Evolutionary conservation across 306 rosid species (phyloP).

Genomic region (Hylodesmum podocarpum): DNA sequence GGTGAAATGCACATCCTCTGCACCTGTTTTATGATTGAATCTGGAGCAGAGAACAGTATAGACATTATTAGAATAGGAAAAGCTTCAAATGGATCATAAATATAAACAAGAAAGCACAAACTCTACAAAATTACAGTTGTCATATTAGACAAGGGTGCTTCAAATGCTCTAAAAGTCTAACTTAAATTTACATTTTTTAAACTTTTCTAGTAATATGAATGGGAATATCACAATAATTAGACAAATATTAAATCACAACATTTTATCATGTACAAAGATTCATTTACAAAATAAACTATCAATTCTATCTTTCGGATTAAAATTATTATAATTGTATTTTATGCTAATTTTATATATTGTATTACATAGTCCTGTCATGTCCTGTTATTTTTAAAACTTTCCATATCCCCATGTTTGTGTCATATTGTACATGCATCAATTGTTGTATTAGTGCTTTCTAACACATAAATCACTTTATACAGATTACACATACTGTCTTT

Average conservation of each 20-base stretch:
- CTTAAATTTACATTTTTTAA: not conserved
- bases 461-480: not conserved
- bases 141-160: not conserved
- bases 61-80: slow-evolving; percentile 24
- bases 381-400: not conserved
- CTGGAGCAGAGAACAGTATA: slow-evolving; percentile 42
- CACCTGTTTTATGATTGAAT: slow-evolving; percentile 87
- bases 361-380: not conserved
- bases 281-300: not conserved
- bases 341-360: not conserved
- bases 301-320: not conserved
- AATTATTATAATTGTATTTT: not conserved
- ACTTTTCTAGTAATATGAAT: not conserved
- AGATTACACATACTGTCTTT: not conserved
- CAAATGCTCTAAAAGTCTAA: not conserved
- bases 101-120: not conserved
- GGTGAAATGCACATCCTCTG: slow-evolving; percentile 89
- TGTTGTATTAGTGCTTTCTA: not conserved
- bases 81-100: not conserved
- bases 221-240: not conserved
- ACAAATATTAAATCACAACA: no score
- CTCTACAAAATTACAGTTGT: not conserved
- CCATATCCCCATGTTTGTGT: not conserved
- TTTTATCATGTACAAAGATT: not conserved
- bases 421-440: not conserved